Percentiles rank a stretch among this genome's conserved stretches.
phyloP scores from a whole-genome alignment of 1,139 yeast genomes.

The Zhuliangozyma blackwelliae region DNA sequence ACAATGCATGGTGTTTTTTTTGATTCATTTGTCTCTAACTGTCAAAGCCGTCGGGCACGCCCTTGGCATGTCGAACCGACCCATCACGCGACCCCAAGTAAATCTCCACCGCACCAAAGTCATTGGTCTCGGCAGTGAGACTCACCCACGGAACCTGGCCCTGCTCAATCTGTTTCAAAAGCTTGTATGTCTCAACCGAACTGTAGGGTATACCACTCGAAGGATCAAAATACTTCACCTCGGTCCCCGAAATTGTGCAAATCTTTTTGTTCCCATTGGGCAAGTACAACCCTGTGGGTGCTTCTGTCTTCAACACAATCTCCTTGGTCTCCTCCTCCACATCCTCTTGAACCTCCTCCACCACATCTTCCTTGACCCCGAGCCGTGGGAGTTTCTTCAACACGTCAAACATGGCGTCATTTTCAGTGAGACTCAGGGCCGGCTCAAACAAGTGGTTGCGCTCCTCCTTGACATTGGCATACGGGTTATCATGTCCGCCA shows the following conservation, averaged over 20 bases:
- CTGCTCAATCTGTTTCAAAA: slow-evolving; percentile 62
- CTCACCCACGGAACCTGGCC: slow-evolving; percentile 70
- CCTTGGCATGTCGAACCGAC: slow-evolving; percentile 61
- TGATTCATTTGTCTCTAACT: slow-evolving; percentile 2
- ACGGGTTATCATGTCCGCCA: slow-evolving; percentile 41
- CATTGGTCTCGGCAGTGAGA: slow-evolving; percentile 30
- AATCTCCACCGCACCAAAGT: slow-evolving; percentile 59
- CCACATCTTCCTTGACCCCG: slow-evolving; percentile 55
- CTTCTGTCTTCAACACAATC: slow-evolving; percentile 55
- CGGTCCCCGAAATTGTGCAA: slow-evolving; percentile 76
- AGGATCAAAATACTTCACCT: slow-evolving; percentile 85
- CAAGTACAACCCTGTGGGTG: slow-evolving; percentile 69
- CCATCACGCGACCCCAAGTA: slow-evolving; percentile 57
- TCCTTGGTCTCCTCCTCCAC: slow-evolving; percentile 38
- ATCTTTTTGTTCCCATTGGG: slow-evolving; percentile 67
- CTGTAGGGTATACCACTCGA: slow-evolving; percentile 80
- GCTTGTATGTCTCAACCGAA: slow-evolving; percentile 72
- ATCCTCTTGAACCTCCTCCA: slow-evolving; percentile 39
- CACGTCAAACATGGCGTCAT: slow-evolving; percentile 43
- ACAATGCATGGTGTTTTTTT: background rate
- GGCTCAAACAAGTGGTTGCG: slow-evolving; percentile 33
- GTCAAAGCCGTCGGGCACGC: slow-evolving; percentile 83
- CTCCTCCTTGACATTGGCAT: slow-evolving; percentile 27
- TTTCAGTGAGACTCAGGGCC: slow-evolving; percentile 32
- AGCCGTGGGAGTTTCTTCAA: slow-evolving; percentile 58